Percentiles rank a stretch among this genome's conserved stretches.
phyloP scores from a whole-genome alignment of 208 protist genomes.

The Wallacemonas sp. region DNA sequence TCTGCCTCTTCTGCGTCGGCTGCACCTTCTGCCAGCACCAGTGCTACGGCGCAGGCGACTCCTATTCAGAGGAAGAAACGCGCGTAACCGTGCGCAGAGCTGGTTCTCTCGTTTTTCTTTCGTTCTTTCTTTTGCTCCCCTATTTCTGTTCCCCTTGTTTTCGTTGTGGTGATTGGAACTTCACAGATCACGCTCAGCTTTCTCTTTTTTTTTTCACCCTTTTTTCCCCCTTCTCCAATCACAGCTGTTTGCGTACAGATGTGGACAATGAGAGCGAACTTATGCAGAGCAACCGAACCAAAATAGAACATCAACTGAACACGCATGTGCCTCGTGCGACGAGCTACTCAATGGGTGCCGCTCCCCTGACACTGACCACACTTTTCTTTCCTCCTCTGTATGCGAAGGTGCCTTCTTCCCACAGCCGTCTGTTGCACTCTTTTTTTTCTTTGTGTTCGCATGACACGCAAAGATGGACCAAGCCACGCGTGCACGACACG shows the following conservation, averaged over 20 bases:
- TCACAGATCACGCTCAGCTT: background rate
- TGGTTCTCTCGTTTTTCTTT: background rate
- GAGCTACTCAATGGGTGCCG: no score
- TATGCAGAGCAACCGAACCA: background rate
- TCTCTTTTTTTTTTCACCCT: background rate
- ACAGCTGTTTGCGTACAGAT: background rate
- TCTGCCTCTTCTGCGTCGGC: background rate
- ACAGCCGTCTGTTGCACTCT: background rate
- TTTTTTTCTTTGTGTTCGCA: no score
- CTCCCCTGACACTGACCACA: no score
- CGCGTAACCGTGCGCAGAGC: background rate
- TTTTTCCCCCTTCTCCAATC: background rate
- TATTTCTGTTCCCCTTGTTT: background rate
- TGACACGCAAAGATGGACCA: no score
- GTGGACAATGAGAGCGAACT: no score
- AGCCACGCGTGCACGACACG: no score
- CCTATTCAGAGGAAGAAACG: conserved; percentile 6
- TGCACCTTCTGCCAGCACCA: background rate
- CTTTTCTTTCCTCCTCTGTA: no score
- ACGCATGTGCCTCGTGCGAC: no score
- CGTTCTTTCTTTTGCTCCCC: background rate
- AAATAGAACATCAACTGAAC: background rate
- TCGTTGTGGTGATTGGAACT: background rate
- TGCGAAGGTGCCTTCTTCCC: no score
- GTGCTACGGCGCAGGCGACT: background rate